Base-by-base conservation (phyloP, 768 basidiomycete species). In the Podaxis mareebaensis region DNA sequence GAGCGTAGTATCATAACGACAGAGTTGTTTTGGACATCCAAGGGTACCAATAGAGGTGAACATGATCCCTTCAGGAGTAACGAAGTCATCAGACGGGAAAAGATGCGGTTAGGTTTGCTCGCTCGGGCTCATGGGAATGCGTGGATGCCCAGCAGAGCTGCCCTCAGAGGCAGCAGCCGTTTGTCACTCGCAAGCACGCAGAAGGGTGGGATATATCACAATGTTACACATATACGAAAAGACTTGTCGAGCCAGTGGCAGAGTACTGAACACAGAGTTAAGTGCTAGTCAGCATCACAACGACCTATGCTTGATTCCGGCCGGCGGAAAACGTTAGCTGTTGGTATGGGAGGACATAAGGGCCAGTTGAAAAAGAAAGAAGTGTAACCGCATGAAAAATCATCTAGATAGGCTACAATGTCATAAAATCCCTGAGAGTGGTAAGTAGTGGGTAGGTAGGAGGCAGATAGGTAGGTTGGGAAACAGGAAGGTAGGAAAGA, bases 321-420 rank as follows among this genome's bases (percentile, higher is more conserved):
- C 33, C 33, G 33, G 8, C 33, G 33, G 8, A 10, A 33, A 6
- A 10, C 33, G 3, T 33, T 33, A 8, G 8, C 33, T 33, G 33
- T 33, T 10, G 33, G 33, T 8, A 33, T 33, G 33, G 33, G 33
- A 33, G 8, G 33, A 20, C 15, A 6, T 20, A 46, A 22, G 15
- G 17, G n/a, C 5, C 8, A 13, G 7, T 46, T 20, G 44, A 40
- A 22, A 26, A 15, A 40, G 24, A 6, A 15, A 40, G 22, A 40
- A 13, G 38, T 1, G 38, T 22, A 24, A 46, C 44, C 7, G 4
- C n/a, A 20, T 46, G 44, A 12, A 51, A 59, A 30, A 22, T 56
- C 54, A 49, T 60, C 59, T 60, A 60, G 33, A 39, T 52, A 60
- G 26, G 24, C 48, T 52, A 39, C 58, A 59, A 39, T 51, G 59